A percentile compares a stretch with the other conserved stretches of the same genome.
Conservation (phyloP, 352 stramenopile genomes). For the Blastocystis sp. region DNA sequence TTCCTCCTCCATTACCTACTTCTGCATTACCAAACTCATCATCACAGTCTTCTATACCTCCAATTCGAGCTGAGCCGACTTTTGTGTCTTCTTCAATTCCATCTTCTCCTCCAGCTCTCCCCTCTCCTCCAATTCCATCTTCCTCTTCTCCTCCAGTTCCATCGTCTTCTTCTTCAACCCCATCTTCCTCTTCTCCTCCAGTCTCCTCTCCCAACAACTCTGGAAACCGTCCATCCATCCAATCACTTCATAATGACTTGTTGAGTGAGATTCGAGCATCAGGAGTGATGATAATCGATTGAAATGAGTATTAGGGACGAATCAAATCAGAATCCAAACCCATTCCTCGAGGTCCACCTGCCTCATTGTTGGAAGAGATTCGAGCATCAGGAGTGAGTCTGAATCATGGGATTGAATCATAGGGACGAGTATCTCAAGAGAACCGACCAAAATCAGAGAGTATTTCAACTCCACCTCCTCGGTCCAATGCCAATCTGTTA, state of each 20-base stretch:
- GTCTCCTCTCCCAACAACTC: background rate
- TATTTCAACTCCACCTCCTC: background rate
- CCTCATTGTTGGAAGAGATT: conserved; percentile 1
- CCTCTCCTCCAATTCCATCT: background rate
- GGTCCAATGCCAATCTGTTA: background rate
- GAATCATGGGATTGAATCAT: background rate
- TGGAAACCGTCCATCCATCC: background rate
- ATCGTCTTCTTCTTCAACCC: background rate
- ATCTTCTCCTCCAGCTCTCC: background rate
- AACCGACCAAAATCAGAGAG: background rate
- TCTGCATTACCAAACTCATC: background rate
- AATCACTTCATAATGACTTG: background rate
- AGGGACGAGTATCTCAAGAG: conserved; percentile 11
- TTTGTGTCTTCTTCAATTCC: background rate
- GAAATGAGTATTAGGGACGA: too few species aligned
- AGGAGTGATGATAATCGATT: too few species aligned
- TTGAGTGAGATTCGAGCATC: background rate
- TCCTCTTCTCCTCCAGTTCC: background rate
- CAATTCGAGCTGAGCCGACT: too few species aligned
- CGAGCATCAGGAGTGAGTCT: background rate
- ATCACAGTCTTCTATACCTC: background rate
- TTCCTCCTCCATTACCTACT: background rate
- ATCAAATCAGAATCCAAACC: too few species aligned
- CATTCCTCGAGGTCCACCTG: background rate
- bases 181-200: background rate